Evolutionary conservation across 192 early-diverging fungal genomes (phyloP), one percentile per base, ranked within the genome.

Genomic region (Coemansia sp.): DNA sequence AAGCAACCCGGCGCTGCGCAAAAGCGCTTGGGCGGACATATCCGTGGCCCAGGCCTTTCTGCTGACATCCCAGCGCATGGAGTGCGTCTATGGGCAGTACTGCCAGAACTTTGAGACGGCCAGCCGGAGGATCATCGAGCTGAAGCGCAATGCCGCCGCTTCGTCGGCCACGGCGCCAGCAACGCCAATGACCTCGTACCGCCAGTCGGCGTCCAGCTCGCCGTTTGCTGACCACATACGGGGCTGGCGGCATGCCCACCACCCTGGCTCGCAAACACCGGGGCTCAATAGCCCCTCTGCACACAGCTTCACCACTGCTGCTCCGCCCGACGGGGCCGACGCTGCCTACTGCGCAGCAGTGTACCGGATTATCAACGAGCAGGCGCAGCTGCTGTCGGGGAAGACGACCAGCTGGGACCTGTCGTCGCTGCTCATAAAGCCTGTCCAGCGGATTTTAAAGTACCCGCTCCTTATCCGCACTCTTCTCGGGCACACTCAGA

Each of bases 391-490:
- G 23, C 63, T 71, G 14, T 51, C 49, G 29, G 71, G 71, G n/a
- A 78, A 69, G 51, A 93, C 93, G 2, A 81, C 77, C 20, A 87
- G 88, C 44, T 98, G 94, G 94, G 94, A 98, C 67, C 71, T 98
- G 49, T 78, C 85, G 0, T 86, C 84, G 50, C 66, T 98, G 55
- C 69, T 98, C 5, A 91, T 98, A 64, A 98, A 98, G 56, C 94
- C 94, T 11, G 92, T 98, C 7, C 94, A 98, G 64, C 80, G 94
- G 25, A 88, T 98, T n/a, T 71, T 98, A n/a, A 93, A 94, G 65
- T 94, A 94, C 59, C 94, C 94, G 1, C 69, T 98, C 3, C 67
- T 97, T 40, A 68, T 97, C 26, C 82, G 84, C 31, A 61, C 30
- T 25, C 53, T 77, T 26, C 44, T 64, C 19, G 51, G 59, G 12